phyloP scores from a whole-genome alignment of 106 monocot genomes.

The Dioscorea dumetorum region DNA sequence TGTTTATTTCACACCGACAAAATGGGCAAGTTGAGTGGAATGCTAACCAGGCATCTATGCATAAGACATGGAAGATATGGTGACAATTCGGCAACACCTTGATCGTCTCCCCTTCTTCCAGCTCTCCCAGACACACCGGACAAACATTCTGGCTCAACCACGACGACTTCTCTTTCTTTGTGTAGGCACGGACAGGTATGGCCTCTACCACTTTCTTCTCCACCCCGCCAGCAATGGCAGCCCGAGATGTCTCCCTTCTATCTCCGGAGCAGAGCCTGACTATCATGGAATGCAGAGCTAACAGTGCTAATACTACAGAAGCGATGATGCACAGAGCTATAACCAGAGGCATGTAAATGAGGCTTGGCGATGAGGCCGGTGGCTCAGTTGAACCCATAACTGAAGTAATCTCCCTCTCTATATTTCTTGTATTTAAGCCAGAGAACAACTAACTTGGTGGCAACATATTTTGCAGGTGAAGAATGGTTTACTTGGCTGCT shows the following conservation, averaged over 20 bases:
- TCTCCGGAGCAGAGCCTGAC: background rate
- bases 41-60: constrained; percentile 16
- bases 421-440: too few species aligned
- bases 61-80: constrained; percentile 16
- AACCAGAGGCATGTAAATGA: background rate
- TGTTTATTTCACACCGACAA: too few species aligned
- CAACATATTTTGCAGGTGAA: too few species aligned
- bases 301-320: background rate
- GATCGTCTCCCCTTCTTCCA: constrained; percentile 14
- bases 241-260: background rate
- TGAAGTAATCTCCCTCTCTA: too few species aligned
- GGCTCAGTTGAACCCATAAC: background rate
- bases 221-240: background rate
- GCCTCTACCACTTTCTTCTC: background rate
- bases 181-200: too few species aligned
- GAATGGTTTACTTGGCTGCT: too few species aligned
- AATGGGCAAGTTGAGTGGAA: background rate
- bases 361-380: background rate
- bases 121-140: constrained; percentile 11
- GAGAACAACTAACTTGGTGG: too few species aligned
- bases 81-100: constrained; percentile 10
- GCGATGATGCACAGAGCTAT: background rate
- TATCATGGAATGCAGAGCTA: background rate
- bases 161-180: too few species aligned
- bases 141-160: background rate